These are phyloP conservation scores for Backusella mclennaniae DNA, from an alignment of 192 early-diverging fungal genomes.

Conservation along the genomic window DNA sequence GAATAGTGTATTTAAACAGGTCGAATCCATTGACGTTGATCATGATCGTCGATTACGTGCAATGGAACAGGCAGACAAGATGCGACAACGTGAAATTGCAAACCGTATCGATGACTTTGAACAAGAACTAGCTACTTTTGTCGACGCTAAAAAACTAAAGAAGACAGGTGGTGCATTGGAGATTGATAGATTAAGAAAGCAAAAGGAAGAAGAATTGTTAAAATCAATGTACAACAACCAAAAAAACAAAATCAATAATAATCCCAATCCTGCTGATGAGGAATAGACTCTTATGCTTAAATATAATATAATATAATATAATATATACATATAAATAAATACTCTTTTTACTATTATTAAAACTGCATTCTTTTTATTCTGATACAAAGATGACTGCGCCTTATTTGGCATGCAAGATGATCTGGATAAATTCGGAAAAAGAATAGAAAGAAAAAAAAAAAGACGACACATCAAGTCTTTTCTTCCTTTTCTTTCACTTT, in stretches of 20 bases:
- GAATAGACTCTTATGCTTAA: neutral
- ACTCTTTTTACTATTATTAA: neutral
- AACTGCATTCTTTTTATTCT: neutral
- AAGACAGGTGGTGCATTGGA: constrained; percentile 79
- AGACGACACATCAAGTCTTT: neutral
- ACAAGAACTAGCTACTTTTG: constrained; percentile 67
- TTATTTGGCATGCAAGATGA: neutral
- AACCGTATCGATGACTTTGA: constrained; percentile 77
- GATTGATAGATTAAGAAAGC: constrained; percentile 64
- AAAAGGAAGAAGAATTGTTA: constrained; percentile 65
- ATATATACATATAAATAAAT: too few relatives aligned
- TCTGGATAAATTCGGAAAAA: neutral
- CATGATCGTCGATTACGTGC: constrained; percentile 63
- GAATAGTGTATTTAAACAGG: constrained; percentile 66
- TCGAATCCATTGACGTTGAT: constrained; percentile 66
- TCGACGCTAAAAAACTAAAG: constrained; percentile 59
- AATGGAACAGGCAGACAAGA: constrained; percentile 61
- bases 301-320: neutral
- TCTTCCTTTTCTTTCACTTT: neutral
- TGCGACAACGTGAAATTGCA: constrained; percentile 66
- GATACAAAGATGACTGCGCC: neutral
- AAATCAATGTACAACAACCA: constrained; percentile 41
- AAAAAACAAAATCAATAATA: neutral
- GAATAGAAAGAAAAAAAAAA: neutral
- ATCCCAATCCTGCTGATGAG: neutral